phyloP scores from a whole-genome alignment of 2,329 filamentous ascomycete genomes.

The Botrytis sinoallii region DNA sequence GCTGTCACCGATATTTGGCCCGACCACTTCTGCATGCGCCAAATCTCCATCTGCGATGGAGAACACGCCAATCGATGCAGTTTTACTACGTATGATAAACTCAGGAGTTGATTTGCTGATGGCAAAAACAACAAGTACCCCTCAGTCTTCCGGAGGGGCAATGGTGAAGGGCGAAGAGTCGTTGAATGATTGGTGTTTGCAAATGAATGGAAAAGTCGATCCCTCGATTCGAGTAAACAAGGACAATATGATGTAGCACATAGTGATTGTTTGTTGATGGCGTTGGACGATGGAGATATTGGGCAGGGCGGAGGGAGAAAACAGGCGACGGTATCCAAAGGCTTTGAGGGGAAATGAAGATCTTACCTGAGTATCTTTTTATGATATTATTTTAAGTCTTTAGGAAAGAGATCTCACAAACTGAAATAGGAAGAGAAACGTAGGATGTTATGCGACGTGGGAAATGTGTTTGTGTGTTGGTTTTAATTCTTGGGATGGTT shows the following conservation, averaged over 20 bases:
- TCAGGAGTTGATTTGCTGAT: not conserved
- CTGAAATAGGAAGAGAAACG: slow-evolving; percentile 4
- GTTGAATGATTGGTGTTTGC: not conserved
- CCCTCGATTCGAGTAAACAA: not conserved
- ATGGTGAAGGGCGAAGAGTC: slow-evolving; percentile 21
- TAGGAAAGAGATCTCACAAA: slow-evolving; percentile 5
- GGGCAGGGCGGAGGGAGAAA: slow-evolving; percentile 17
- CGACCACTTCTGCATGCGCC: slow-evolving; percentile 15
- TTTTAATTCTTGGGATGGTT: slow-evolving; percentile 12
- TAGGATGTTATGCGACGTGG: slow-evolving; percentile 12
- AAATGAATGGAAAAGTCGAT: not conserved
- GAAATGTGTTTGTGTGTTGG: slow-evolving; percentile 8
- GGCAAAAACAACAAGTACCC: slow-evolving; percentile 26
- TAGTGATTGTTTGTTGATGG: not conserved
- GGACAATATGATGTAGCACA: not conserved
- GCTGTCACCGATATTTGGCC: slow-evolving; percentile 13
- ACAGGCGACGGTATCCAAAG: slow-evolving; percentile 10
- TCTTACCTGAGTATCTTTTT: slow-evolving; percentile 16
- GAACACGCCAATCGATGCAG: slow-evolving; percentile 11
- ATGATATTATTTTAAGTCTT: not conserved
- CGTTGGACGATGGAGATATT: not conserved
- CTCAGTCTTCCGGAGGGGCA: slow-evolving; percentile 33
- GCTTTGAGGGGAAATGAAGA: slow-evolving; percentile 9
- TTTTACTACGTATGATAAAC: not conserved
- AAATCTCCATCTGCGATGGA: not conserved